Percentiles rank a stretch among this genome's conserved stretches.
These are phyloP conservation scores for Panicum miliaceum DNA, from an alignment of 176 grass and related monocot genomes.

Conservation along the genomic window DNA sequence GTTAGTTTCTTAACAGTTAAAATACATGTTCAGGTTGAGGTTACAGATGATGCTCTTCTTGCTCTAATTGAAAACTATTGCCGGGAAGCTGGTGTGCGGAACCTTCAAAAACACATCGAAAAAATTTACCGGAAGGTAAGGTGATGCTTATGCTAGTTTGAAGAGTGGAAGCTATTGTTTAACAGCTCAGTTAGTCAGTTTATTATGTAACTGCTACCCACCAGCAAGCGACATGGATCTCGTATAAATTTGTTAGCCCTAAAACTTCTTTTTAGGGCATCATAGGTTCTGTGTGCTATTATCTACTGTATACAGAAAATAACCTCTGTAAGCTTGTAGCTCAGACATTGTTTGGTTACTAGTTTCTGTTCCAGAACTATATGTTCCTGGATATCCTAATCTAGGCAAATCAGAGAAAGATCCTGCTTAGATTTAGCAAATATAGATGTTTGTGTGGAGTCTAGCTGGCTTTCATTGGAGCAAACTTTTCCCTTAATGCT, in stretches of 20 bases:
- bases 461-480: neutral
- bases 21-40: conserved; percentile 57
- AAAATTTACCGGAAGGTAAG: conserved; percentile 75
- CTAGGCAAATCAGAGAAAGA: neutral
- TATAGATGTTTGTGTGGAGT: neutral
- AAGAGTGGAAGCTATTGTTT: neutral
- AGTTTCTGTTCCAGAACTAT: neutral
- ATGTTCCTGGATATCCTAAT: neutral
- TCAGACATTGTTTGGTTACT: neutral
- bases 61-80: conserved; percentile 79
- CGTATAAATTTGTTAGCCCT: neutral
- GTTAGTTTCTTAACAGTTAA: neutral
- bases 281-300: neutral
- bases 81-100: conserved; percentile 74
- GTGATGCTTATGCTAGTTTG: conserved; percentile 20
- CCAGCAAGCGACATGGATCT: neutral
- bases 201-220: neutral
- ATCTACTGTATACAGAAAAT: conserved; percentile 5
- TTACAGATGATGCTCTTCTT: conserved; percentile 70
- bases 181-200: neutral
- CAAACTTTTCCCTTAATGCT: neutral
- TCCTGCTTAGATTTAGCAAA: neutral
- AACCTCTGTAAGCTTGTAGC: neutral
- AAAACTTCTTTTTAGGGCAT: neutral
- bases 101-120: conserved; percentile 79